A percentile compares a stretch with the other conserved stretches of the same genome.
Evolutionary conservation across 352 stramenopile genomes (phyloP).

Genomic region (Pythium chondricola): DNA sequence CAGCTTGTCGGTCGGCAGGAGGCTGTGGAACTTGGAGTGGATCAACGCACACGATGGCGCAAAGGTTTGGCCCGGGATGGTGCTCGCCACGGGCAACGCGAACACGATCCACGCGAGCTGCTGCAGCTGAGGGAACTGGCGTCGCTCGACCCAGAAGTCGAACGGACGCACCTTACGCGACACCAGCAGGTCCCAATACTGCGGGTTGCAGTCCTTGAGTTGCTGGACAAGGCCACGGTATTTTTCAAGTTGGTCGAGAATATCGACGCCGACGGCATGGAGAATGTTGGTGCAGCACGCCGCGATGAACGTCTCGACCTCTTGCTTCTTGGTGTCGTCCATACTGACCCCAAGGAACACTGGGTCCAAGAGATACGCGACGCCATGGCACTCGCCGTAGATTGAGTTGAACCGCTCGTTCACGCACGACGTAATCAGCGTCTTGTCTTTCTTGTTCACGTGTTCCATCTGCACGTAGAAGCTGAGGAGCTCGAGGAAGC

Average conservation of each 20-base stretch:
- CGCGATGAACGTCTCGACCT: constrained; percentile 44
- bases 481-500: constrained; percentile 38
- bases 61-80: constrained; percentile 28
- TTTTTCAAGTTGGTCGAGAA: constrained; percentile 41
- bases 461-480: constrained; percentile 50
- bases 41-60: constrained; percentile 22
- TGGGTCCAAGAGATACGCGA: constrained; percentile 56
- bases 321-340: constrained; percentile 36
- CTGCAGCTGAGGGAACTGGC: constrained; percentile 51
- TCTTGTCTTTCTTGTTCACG: constrained; percentile 71
- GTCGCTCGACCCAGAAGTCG: constrained; percentile 58
- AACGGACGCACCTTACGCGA: constrained; percentile 36
- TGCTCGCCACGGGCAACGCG: constrained; percentile 41
- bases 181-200: constrained; percentile 48
- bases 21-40: constrained; percentile 36
- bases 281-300: constrained; percentile 30
- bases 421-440: constrained; percentile 55
- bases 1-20: constrained; percentile 35
- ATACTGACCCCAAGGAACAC: constrained; percentile 41
- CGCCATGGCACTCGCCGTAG: constrained; percentile 52
- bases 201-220: constrained; percentile 44
- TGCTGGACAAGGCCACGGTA: constrained; percentile 42
- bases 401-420: constrained; percentile 58
- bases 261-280: constrained; percentile 27
- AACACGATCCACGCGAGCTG: constrained; percentile 54